Evolutionary conservation across 805 yeast species (phyloP).

Genomic region (Teunomyces panamensis): DNA sequence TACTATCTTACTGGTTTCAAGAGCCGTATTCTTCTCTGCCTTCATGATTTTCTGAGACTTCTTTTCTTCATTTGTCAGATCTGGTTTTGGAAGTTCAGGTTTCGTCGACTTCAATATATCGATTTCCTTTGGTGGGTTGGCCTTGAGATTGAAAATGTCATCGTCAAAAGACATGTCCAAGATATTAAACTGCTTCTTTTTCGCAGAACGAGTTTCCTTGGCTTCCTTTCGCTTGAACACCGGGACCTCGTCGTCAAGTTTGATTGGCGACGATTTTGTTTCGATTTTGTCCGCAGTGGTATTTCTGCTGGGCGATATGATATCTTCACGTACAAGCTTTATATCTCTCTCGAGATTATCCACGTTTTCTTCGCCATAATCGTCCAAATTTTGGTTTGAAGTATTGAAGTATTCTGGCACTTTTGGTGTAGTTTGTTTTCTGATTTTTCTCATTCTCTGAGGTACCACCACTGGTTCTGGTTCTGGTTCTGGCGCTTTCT

Average conservation of each 20-base stretch:
- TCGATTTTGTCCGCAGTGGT: not conserved
- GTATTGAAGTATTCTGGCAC: slow-evolving; percentile 5
- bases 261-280: slow-evolving; percentile 8
- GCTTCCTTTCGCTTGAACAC: not conserved
- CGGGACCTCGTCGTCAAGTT: slow-evolving; percentile 6
- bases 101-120: not conserved
- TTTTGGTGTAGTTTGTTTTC: slow-evolving; percentile 1
- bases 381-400: slow-evolving; percentile 23
- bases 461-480: not conserved
- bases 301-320: not conserved
- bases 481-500: not conserved
- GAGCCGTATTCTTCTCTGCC: no score
- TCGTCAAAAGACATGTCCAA: slow-evolving; percentile 13
- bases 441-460: not conserved
- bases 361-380: slow-evolving; percentile 32
- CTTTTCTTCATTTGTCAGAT: no score
- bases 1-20: no score
- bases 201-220: not conserved
- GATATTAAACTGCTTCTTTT: slow-evolving; percentile 6
- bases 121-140: not conserved
- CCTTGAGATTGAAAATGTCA: slow-evolving; percentile 5
- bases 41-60: no score
- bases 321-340: not conserved
- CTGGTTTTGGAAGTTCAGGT: not conserved
- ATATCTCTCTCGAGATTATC: slow-evolving; percentile 21